Evolutionary conservation across 805 yeast species (phyloP), one percentile per base, ranked within the genome.

Genomic region (Kazachstania kunashirensis): DNA sequence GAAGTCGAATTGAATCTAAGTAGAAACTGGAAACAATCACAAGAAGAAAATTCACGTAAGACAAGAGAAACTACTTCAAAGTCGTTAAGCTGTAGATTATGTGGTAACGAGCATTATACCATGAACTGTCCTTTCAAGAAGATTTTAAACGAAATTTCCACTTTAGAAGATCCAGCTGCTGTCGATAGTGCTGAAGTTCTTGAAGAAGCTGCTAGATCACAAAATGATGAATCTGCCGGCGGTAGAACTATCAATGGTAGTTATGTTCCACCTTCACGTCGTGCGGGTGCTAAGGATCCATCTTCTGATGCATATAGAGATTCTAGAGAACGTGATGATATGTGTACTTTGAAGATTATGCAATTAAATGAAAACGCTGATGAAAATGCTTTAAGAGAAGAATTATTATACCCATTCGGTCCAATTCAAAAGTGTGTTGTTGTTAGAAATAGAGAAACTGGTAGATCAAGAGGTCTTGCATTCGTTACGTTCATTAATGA

Each of bases 51-150:
- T 59, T 74, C 57, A 30, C 63, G 65, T 44, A 70, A 70, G 51
- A 67, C 64, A 36, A 59, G 62, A 37, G 52, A 44, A 23, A 69
- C 61, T 55, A 64, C 61, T 52, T 63, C 65, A 58, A 62, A 62
- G 58, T 65, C 66, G 46, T 62, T 77, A 46, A 66, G 63, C 50
- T 92, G 98, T 75, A 84, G 96, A 74, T 67, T 73, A 38, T 92
- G 99, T 80, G 83, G 82, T 43, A 96, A 95, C 57, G 81, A 77
- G 49, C 99, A 92, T 71, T 84, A 79, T 73, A 83, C 96, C 29
- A 67, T 85, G 61, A 79, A 81, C 67, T 92, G 99, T 82, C 98
- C 98, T 45, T 85, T 76, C 74, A 88, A 83, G 67, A 94, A 81
- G 52, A 82, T 92, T 26, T 68, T 89, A 59, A 84, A 66, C 32